Percentiles rank a stretch among this genome's conserved stretches.
phyloP scores from a whole-genome alignment of 805 yeast genomes.

The baker's yeast (Saccharomyces cerevisiae) region DNA sequence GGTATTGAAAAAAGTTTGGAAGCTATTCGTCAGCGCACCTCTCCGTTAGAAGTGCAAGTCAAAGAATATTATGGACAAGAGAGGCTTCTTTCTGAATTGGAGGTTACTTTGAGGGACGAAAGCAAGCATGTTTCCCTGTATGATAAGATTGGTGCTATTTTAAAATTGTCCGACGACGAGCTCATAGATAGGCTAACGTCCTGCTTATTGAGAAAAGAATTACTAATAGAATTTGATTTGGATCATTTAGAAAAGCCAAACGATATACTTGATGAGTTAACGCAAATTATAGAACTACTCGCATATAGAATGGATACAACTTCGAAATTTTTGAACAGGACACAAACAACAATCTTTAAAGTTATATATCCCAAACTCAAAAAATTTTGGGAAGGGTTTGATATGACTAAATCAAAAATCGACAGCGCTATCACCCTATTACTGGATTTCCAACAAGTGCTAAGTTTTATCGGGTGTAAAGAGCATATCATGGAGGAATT shows the following conservation, averaged over 20 bases:
- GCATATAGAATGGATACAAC: constrained; percentile 15
- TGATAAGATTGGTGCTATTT: constrained; percentile 4
- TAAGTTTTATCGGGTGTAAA: constrained; percentile 15
- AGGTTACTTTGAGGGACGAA: background rate
- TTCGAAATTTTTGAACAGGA: constrained; percentile 12
- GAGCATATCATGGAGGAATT: constrained; percentile 25
- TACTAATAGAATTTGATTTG: constrained; percentile 4
- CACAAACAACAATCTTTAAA: constrained; percentile 19
- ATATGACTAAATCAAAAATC: constrained; percentile 2
- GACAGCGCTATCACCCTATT: constrained; percentile 7
- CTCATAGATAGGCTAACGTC: constrained; percentile 14
- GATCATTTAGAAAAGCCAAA: constrained; percentile 5
- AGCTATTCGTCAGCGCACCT: constrained; percentile 4
- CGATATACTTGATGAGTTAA: constrained; percentile 2
- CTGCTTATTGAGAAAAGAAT: constrained; percentile 4
- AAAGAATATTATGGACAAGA: constrained; percentile 3
- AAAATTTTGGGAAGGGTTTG: constrained; percentile 8
- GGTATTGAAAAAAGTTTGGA: background rate
- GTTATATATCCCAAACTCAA: constrained; percentile 6
- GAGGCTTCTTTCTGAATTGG: constrained; percentile 1
- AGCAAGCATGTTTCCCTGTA: background rate
- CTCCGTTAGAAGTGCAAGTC: constrained; percentile 2
- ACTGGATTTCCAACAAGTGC: constrained; percentile 14
- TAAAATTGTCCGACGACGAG: constrained; percentile 12
- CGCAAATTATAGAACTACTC: constrained; percentile 11